Conservation (phyloP, 2,329 filamentous ascomycete species). For the Stemphylium lycopersici region DNA sequence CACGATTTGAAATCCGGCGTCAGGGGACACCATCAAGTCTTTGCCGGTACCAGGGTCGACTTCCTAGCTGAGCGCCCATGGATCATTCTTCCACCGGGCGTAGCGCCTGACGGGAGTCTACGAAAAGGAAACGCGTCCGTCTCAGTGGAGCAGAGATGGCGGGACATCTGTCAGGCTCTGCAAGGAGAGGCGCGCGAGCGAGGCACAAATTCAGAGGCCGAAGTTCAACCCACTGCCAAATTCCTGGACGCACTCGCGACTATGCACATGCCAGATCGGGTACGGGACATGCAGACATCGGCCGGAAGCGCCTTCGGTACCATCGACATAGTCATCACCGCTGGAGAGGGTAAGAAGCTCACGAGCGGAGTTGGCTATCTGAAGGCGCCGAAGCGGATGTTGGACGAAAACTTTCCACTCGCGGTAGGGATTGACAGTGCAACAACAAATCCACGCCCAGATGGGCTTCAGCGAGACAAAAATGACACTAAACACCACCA, state of each 20-base stretch:
- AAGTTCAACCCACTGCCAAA: conserved; percentile 44
- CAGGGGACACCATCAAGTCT: conserved; percentile 35
- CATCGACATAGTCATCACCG: conserved; percentile 48
- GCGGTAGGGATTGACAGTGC: background rate
- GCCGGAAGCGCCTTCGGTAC: conserved; percentile 43
- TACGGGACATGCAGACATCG: conserved; percentile 40
- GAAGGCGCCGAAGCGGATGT: conserved; percentile 31
- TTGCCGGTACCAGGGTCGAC: conserved; percentile 50
- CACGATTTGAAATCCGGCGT: conserved; percentile 25
- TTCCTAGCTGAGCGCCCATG: conserved; percentile 53
- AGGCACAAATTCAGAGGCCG: conserved; percentile 42
- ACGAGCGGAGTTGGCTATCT: conserved; percentile 27
- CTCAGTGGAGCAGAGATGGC: conserved; percentile 42
- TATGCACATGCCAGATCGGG: conserved; percentile 46
- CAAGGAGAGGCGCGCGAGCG: conserved; percentile 42
- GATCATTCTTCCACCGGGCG: conserved; percentile 45
- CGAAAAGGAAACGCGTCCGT: conserved; percentile 9
- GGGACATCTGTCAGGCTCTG: conserved; percentile 37
- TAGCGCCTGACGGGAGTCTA: conserved; percentile 29
- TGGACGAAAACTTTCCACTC: conserved; percentile 26
- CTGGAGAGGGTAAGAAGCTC: conserved; percentile 37
- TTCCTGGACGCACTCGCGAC: conserved; percentile 49
- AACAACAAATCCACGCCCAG: background rate
- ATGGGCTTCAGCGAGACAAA: background rate
- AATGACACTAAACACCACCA: background rate